phyloP scores from a whole-genome alignment of 176 grass and related monocot species.

The bread wheat (Triticum aestivum) region DNA sequence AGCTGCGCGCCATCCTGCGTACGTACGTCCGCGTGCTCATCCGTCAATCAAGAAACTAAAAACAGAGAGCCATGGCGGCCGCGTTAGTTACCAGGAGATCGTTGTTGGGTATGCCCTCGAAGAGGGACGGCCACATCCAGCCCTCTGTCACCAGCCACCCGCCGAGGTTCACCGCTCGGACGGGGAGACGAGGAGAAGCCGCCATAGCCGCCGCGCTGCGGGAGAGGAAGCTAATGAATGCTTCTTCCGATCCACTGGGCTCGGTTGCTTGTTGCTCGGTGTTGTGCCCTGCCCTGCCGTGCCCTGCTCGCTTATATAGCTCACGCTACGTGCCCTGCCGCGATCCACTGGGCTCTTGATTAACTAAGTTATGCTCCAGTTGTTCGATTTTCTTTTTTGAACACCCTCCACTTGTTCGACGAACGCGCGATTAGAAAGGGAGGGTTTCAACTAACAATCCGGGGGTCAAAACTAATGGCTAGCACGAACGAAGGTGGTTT shows the following conservation, averaged over 20 bases:
- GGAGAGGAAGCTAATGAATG: background rate
- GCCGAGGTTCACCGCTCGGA: background rate
- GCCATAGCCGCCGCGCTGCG: background rate
- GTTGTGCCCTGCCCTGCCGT: background rate
- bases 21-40: background rate
- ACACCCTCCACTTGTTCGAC: no score
- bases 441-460: background rate
- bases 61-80: background rate
- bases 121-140: slow-evolving; percentile 64
- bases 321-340: no score
- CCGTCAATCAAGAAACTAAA: background rate
- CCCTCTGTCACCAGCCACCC: slow-evolving; percentile 58
- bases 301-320: background rate
- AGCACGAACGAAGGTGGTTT: no score
- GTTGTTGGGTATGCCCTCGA: slow-evolving; percentile 60
- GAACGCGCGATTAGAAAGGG: background rate
- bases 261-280: background rate
- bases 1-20: slow-evolving; percentile 33
- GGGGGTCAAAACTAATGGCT: no score
- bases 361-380: no score
- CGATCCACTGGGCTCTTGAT: no score
- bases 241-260: background rate
- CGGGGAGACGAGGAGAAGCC: background rate
- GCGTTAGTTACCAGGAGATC: slow-evolving; percentile 42
- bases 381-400: no score